phyloP scores from a whole-genome alignment of 2,329 filamentous ascomycete genomes.

The Pseudogymnoascus sp. region DNA sequence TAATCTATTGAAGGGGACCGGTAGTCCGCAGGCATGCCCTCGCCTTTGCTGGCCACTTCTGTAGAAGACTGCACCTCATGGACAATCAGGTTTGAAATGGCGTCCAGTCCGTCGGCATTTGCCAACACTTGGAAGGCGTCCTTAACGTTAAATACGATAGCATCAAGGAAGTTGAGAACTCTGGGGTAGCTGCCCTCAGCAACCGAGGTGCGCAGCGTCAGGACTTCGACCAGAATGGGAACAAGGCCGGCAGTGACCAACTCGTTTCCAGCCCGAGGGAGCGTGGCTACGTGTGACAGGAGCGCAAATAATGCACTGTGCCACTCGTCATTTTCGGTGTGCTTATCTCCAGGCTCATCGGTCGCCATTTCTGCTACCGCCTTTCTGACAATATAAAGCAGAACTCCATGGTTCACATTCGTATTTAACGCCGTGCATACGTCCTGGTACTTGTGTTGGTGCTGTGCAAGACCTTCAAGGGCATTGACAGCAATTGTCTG shows the following conservation, averaged over 20 bases:
- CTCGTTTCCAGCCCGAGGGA: conserved; percentile 67
- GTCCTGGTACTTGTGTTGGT: conserved; percentile 71
- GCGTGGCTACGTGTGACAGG: conserved; percentile 69
- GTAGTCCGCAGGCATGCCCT: conserved; percentile 64
- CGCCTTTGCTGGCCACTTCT: conserved; percentile 55
- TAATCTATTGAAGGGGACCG: conserved; percentile 85
- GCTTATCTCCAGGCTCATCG: conserved; percentile 52
- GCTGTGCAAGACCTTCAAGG: conserved; percentile 76
- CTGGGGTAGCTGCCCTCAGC: conserved; percentile 78
- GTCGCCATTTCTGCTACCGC: conserved; percentile 73
- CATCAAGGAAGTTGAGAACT: conserved; percentile 81
- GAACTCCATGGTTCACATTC: conserved; percentile 90
- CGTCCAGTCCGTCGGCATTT: conserved; percentile 73
- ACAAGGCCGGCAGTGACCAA: conserved; percentile 86
- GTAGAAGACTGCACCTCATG: conserved; percentile 68
- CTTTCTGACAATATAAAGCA: conserved; percentile 88
- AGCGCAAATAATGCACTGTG: conserved; percentile 84
- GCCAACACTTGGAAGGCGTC: conserved; percentile 80
- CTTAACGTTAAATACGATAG: conserved; percentile 74
- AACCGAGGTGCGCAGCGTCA: conserved; percentile 72
- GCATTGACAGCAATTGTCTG: conserved; percentile 77
- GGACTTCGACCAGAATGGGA: conserved; percentile 80
- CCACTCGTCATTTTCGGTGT: conserved; percentile 75
- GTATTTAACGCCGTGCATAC: conserved; percentile 87
- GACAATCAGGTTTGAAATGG: conserved; percentile 80